These are phyloP conservation scores for Phytophthora pistaciae DNA, from an alignment of 352 stramenopile species.

Conservation along the genomic window DNA sequence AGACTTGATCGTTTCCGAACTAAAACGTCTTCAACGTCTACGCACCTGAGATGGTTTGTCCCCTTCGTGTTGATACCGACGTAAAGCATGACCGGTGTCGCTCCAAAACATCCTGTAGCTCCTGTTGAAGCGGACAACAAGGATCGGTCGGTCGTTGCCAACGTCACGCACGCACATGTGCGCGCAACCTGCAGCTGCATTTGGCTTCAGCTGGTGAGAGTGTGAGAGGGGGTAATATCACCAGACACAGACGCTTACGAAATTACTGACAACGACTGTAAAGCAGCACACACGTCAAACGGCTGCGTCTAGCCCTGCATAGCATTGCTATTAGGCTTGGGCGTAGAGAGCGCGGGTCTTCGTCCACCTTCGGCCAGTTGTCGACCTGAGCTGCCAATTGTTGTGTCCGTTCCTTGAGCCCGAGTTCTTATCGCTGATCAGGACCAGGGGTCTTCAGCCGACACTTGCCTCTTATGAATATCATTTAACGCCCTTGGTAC, in stretches of 20 bases:
- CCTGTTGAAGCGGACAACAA: background rate
- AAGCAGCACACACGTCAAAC: background rate
- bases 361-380: conserved; percentile 6
- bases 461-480: conserved; percentile 16
- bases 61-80: background rate
- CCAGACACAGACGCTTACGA: conserved; percentile 1
- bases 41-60: background rate
- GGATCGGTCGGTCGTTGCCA: background rate
- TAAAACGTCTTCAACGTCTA: background rate
- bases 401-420: conserved; percentile 17
- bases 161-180: background rate
- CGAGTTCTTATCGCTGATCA: conserved; percentile 34
- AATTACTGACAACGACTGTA: background rate
- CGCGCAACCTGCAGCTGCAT: background rate
- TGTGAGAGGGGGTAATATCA: background rate
- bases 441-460: conserved; percentile 15
- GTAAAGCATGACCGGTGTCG: background rate
- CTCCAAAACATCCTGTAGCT: background rate
- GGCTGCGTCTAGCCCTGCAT: background rate
- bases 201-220: conserved; percentile 2
- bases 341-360: conserved; percentile 3
- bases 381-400: conserved; percentile 23
- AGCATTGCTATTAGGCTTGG: no score
- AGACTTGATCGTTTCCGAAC: conserved; percentile 3
- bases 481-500: no score